Conservation (phyloP, 768 basidiomycete species). For the Boletus rubroflammeus region DNA sequence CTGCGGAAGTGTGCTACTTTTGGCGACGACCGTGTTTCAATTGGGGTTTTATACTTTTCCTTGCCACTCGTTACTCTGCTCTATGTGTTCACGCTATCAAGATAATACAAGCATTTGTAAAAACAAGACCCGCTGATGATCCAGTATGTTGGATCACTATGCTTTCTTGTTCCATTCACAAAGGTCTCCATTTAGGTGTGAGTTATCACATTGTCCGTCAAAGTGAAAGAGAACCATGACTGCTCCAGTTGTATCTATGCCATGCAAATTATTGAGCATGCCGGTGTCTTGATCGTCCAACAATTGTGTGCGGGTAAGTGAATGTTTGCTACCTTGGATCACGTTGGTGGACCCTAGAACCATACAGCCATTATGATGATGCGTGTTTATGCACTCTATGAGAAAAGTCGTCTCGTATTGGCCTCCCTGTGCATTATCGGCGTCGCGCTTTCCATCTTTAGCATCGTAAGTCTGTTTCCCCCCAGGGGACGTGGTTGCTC, state of each 20-base stretch:
- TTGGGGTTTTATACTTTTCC: no score
- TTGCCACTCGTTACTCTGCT: no score
- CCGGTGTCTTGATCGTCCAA: conserved; percentile 6
- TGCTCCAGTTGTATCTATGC: conserved; percentile 1
- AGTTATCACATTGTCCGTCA: no score
- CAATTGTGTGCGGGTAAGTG: conserved; percentile 8
- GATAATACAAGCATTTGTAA: conserved; percentile 33
- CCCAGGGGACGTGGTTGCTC: neutral
- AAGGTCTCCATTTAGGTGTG: neutral
- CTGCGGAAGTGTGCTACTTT: no score
- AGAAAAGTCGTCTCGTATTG: conserved; percentile 8
- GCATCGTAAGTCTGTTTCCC: conserved; percentile 2
- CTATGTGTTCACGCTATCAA: no score
- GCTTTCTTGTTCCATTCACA: neutral
- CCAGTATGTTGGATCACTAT: neutral
- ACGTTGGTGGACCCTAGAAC: neutral
- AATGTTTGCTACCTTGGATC: neutral
- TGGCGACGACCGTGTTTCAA: no score
- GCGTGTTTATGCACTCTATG: conserved; percentile 21
- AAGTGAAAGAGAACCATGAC: neutral
- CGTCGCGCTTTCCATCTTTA: no score
- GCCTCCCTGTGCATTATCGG: neutral
- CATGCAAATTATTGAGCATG: neutral
- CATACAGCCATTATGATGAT: conserved; percentile 18
- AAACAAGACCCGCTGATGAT: neutral